Base-by-base conservation (phyloP, 2,329 filamentous ascomycete genomes). In the Diaporthe australafricana region DNA sequence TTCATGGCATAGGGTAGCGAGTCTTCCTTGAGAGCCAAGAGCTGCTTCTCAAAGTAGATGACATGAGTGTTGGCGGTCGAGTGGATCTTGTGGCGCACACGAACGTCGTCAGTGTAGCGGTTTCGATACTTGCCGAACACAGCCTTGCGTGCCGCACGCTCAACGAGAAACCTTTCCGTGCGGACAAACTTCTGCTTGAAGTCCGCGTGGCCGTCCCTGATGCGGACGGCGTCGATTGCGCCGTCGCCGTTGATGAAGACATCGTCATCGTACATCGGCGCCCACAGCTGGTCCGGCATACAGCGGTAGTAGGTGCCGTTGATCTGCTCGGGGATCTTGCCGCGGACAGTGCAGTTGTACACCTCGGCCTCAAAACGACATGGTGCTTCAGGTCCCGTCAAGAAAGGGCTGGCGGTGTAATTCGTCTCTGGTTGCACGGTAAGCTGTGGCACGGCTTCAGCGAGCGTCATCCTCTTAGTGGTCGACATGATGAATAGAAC, bases 21-120 rank as follows among this genome's bases (percentile, higher is more conserved):
- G 72, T 87, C 85, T 70, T 91, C 89, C 75, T 90, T 90, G 67
- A 81, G 83, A 0, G 87, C 87, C 14, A 89, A 80, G 70, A 90
- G 76, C 48, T 86, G 83, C 0, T 87, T 87, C 12, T 87, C 80
- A 84, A 87, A 91, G 75, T 86, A 88, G 2, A 88, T 80, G n/a
- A 91, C 80, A 72, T 91, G 90, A 1, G 89, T 91, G 74, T 91
- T 91, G 3, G 86, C 84, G 0, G 87, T 87, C 0, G 87, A 89
- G 30, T 88, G 81, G 53, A 90, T 87, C 63, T 84, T 84, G 11
- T 89, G 87, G 35, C 35, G 55, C 32, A 68, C 63, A 22, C 48
- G n/a, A 11, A 48, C 38, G 25, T 69, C 66, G 50, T 69, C 66
- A 16, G 66, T 57, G 20, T 57, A 69, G 2, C 53, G 45, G 8